These are phyloP conservation scores for Marasmius fiardii DNA, from an alignment of 1,284 basidiomycete genomes.

Conservation along the genomic window DNA sequence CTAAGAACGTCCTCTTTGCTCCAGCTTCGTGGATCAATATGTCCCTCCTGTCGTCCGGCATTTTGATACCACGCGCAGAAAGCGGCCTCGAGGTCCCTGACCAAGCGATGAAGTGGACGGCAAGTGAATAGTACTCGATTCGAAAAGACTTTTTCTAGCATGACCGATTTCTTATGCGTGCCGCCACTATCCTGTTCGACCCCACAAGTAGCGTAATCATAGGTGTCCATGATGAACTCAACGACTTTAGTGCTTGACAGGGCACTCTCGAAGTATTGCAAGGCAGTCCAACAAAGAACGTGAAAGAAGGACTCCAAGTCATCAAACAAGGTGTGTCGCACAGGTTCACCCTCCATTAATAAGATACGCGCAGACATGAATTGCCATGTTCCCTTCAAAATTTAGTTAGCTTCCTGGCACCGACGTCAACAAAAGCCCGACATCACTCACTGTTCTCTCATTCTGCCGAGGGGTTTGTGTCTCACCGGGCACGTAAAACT, in stretches of 20 bases:
- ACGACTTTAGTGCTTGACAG: background rate
- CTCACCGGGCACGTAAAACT: background rate
- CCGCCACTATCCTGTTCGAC: too few species aligned
- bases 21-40: too few species aligned
- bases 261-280: background rate
- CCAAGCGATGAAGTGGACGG: too few species aligned
- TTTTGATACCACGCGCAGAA: too few species aligned
- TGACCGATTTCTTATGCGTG: too few species aligned
- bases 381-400: background rate
- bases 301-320: background rate
- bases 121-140: too few species aligned
- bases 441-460: background rate
- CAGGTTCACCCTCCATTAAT: background rate
- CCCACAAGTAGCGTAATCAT: too few species aligned
- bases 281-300: background rate
- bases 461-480: background rate
- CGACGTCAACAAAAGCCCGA: background rate
- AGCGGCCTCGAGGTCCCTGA: too few species aligned
- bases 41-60: too few species aligned
- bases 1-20: too few species aligned
- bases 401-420: background rate
- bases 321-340: background rate
- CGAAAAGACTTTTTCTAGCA: too few species aligned
- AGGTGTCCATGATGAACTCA: background rate
- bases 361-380: background rate